Evolutionary conservation across 257 asterid species (phyloP), one percentile per base, ranked within the genome.

Genomic region (Prunella vulgaris): DNA sequence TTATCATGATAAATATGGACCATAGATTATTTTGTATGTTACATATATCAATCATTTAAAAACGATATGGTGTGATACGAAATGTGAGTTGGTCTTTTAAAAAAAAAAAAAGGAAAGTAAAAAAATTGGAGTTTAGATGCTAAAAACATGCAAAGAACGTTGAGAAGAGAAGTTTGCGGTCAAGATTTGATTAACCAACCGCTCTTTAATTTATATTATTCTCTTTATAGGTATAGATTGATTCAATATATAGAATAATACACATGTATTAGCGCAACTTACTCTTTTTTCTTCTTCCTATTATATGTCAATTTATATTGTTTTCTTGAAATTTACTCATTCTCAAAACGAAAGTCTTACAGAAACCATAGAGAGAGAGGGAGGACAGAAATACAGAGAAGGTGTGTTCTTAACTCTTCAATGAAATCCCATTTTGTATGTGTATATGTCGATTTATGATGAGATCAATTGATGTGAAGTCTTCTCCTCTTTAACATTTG

Each of bases 111-210:
- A 15, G 25, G 51, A 14, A 42, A 42, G 18, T 13, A 13, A 46
- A 37, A 46, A 40, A 65, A 79, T 15, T 72, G 49, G 17, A 66
- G 25, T 1, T 68, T 32, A 24, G 75, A 71, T 74, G 81, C 83
- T 81, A 69, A 72, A 78, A 81, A 72, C 40, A 75, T 59, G 85
- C 74, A 66, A 58, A 15, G 15, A 57, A 21, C 6, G 10, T 66
- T n/a, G 35, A 51, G 28, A 52, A 17, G 17, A 75, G 75, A 64
- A 10, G 32, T 60, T 40, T 72, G 63, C 74, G 83, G 77, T 58
- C 60, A 65, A 68, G 30, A 64, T 71, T 25, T 52, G 56, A 59
- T 44, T 38, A 46, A 38, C 49, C 69, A 22, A 1, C 49, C 66
- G 4, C 51, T 40, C 57, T 27, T 64, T 21, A 17, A 3, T 38